Conservation (phyloP, 768 basidiomycete species). For the Pleurotus salmoneostramineus region DNA sequence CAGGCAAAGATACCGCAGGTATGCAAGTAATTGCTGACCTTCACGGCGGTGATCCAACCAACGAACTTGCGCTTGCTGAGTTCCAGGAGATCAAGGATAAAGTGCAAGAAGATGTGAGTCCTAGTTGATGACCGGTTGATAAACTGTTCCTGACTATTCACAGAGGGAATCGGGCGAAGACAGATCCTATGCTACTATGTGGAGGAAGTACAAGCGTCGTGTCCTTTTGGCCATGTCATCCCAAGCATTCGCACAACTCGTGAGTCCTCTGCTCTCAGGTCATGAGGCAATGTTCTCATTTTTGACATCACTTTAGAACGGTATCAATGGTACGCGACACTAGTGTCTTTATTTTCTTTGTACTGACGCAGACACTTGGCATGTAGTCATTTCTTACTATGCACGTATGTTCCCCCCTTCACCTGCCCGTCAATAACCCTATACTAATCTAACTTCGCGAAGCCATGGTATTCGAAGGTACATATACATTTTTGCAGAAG, state of each 20-base stretch:
- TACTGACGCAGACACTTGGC: constrained; percentile 1
- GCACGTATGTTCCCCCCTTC: constrained; percentile 58
- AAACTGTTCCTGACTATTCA: background rate
- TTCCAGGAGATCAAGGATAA: constrained; percentile 87
- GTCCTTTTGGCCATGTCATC: constrained; percentile 94
- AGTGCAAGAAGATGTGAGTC: constrained; percentile 61
- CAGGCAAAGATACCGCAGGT: constrained; percentile 78
- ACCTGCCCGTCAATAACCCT: constrained; percentile 3
- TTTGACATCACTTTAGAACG: too few relatives aligned
- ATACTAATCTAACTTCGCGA: constrained; percentile 6
- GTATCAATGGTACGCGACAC: constrained; percentile 78
- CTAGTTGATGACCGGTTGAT: background rate
- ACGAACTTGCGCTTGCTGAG: constrained; percentile 72
- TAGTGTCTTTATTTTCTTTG: constrained; percentile 2
- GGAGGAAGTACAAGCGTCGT: constrained; percentile 81
- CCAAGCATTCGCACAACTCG: constrained; percentile 93
- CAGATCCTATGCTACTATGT: constrained; percentile 77
- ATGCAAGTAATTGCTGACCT: constrained; percentile 85
- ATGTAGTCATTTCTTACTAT: constrained; percentile 86
- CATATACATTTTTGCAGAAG: background rate
- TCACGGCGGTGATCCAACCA: constrained; percentile 74
- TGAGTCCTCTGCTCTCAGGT: constrained; percentile 30
- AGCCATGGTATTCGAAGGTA: constrained; percentile 93
- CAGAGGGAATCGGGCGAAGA: constrained; percentile 76
- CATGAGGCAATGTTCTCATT: too few relatives aligned